A percentile compares a stretch with the other conserved stretches of the same genome.
Conservation (phyloP, 805 yeast genomes). For the Zygotorulaspora chibaensis region DNA sequence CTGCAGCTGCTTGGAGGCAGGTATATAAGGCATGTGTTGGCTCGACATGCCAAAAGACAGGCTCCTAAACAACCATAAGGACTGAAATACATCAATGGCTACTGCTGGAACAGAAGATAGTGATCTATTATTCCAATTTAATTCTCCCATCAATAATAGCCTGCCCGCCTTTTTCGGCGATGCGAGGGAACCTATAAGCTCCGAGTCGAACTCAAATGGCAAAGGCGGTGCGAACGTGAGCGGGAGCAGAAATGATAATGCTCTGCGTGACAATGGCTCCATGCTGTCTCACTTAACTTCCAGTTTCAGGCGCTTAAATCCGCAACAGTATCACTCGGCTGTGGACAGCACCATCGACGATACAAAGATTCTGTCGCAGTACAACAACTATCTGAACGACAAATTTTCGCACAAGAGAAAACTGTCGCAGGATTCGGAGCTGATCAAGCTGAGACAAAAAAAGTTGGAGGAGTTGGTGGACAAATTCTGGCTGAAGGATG, state of each 20-base stretch:
- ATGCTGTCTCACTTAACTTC: background rate
- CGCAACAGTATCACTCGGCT: constrained; percentile 6
- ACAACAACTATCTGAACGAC: constrained; percentile 18
- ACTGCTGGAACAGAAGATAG: constrained; percentile 13
- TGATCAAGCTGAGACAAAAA: constrained; percentile 6
- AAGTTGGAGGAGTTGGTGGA: constrained; percentile 19
- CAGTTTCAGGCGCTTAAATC: constrained; percentile 8
- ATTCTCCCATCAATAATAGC: constrained; percentile 13
- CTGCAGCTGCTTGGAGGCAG: background rate
- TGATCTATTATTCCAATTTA: constrained; percentile 16
- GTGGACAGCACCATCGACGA: background rate
- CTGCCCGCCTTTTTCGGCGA: background rate
- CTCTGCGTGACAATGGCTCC: background rate
- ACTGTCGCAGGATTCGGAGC: constrained; percentile 1
- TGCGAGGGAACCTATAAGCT: background rate
- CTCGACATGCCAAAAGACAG: background rate
- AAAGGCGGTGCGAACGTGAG: background rate
- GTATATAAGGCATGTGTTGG: background rate
- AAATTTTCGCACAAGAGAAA: constrained; percentile 2
- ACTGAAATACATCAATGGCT: constrained; percentile 5
- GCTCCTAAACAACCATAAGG: background rate
- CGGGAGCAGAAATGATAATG: background rate
- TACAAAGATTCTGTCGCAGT: constrained; percentile 12
- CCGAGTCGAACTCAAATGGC: background rate
- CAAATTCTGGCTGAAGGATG: constrained; percentile 28